phyloP scores from a whole-genome alignment of 2,329 filamentous ascomycete species.

The Hymenoscyphus scutula region DNA sequence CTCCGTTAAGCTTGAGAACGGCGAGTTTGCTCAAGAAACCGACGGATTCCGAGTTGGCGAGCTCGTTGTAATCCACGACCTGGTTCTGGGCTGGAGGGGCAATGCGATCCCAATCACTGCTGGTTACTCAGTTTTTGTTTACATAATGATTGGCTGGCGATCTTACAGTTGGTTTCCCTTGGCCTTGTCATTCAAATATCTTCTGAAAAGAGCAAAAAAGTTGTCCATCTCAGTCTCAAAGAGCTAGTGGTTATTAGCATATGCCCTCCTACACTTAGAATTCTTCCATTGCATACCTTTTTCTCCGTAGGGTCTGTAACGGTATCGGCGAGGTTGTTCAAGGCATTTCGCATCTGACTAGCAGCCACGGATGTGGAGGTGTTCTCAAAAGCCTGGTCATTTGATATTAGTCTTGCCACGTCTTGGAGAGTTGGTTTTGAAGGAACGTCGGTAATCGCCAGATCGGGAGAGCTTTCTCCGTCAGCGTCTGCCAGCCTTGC shows the following conservation, averaged over 20 bases:
- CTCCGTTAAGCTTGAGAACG: constrained; percentile 98
- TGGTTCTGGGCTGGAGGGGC: constrained; percentile 88
- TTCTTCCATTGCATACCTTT: constrained; percentile 60
- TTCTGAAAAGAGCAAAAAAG: constrained; percentile 98
- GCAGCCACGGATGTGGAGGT: constrained; percentile 97
- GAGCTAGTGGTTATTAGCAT: constrained; percentile 52
- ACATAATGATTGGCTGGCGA: neutral
- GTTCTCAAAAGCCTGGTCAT: constrained; percentile 92
- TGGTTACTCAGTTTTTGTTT: constrained; percentile 6
- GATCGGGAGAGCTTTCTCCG: neutral
- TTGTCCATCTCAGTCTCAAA: constrained; percentile 99
- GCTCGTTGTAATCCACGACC: constrained; percentile 90
- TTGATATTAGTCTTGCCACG: constrained; percentile 37
- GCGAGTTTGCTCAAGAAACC: constrained; percentile 96
- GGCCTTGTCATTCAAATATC: constrained; percentile 98
- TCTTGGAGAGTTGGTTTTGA: constrained; percentile 19
- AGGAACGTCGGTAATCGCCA: constrained; percentile 6
- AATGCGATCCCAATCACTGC: constrained; percentile 93
- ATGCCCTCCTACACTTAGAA: neutral
- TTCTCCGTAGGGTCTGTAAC: constrained; percentile 78
- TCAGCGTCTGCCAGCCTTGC: neutral
- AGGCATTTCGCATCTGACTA: constrained; percentile 97
- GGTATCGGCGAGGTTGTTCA: constrained; percentile 88
- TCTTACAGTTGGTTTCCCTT: constrained; percentile 88
- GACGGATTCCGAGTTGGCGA: constrained; percentile 85